Evolutionary conservation across 2,329 filamentous ascomycete genomes (phyloP), one percentile per base, ranked within the genome.

Genomic region (Colletotrichum sp.): DNA sequence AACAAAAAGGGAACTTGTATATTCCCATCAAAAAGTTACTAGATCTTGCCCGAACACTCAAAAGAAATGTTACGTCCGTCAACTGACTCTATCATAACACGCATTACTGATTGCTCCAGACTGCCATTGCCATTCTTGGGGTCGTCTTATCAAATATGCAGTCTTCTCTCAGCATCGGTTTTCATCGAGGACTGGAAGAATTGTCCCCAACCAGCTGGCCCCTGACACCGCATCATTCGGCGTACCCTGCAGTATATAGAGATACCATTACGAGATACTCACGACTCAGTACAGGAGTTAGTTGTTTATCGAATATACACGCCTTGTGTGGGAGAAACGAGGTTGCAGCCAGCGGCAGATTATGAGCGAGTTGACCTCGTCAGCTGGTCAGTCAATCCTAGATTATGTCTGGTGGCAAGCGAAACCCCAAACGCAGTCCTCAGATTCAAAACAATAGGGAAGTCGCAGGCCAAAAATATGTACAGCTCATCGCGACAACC

Each of bases 21-120:
- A n/a, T n/a, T 49, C 44, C n/a, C n/a, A 52, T 21, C 44, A 52
- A 52, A 52, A 52, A 52, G 44, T 52, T 52, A n/a, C n/a, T 52
- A 52, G 44, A 52, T 52, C 44, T 21, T 8, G 44, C n/a, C 10
- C n/a, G 44, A 52, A 52, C 44, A 52, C 44, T 52, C 44, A 52
- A 21, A 52, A 21, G 10, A 52, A 52, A 52, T 52, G n/a, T 21
- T 21, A 52, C 44, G 44, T 5, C 44, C n/a, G 6, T 52, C n/a
- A 18, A 52, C 13, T 21, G 44, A 52, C n/a, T 9, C 0, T 13
- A 9, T 21, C 10, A 21, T 8, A 21, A 21, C 10, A 7, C 7
- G 1, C 10, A 13, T 7, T 1, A 52, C n/a, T 12, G 5, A 13
- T 49, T 49, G 9, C 39, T 10, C 18, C 3, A 12, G 18, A n/a